A percentile compares a stretch with the other conserved stretches of the same genome.
phyloP scores from a whole-genome alignment of 164 flowering plant genomes.

The Sextonia rubra region DNA sequence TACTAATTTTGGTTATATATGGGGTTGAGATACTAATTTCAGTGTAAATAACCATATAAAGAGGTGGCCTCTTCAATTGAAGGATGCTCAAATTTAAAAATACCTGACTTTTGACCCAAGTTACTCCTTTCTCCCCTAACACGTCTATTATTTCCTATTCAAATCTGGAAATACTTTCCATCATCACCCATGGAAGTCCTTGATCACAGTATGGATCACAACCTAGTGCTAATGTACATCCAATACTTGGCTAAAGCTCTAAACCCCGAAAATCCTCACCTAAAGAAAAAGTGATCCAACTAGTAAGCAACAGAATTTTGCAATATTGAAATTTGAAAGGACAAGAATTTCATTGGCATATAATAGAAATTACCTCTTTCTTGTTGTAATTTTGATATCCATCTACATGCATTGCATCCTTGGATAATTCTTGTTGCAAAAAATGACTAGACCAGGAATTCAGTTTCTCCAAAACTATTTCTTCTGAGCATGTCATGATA shows the following conservation, averaged over 20 bases:
- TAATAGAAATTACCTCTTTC: constrained; percentile 35
- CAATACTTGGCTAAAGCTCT: not conserved
- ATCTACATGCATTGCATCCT: not conserved
- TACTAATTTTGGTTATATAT: too few relatives aligned
- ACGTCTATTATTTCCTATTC: too few relatives aligned
- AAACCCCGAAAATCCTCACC: not conserved
- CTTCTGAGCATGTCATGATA: constrained; percentile 32
- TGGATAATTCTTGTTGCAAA: constrained; percentile 19
- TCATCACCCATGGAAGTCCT: too few relatives aligned
- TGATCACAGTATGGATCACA: not conserved
- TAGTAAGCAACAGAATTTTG: too few relatives aligned
- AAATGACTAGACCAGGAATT: constrained; percentile 23
- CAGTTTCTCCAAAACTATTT: constrained; percentile 21
- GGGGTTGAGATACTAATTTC: too few relatives aligned
- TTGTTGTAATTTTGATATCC: not conserved
- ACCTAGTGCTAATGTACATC: not conserved
- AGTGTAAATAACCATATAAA: too few relatives aligned
- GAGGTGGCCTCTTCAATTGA: too few relatives aligned
- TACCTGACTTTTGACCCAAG: too few relatives aligned
- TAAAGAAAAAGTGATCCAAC: not conserved
- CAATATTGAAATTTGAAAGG: not conserved
- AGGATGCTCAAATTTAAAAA: too few relatives aligned
- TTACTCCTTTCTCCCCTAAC: too few relatives aligned
- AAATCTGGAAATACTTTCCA: too few relatives aligned
- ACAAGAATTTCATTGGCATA: not conserved